Evolutionary conservation across 495 filamentous ascomycete genomes (phyloP), one percentile per base, ranked within the genome.

Genomic region (Hypoxylon lienhwacheense): DNA sequence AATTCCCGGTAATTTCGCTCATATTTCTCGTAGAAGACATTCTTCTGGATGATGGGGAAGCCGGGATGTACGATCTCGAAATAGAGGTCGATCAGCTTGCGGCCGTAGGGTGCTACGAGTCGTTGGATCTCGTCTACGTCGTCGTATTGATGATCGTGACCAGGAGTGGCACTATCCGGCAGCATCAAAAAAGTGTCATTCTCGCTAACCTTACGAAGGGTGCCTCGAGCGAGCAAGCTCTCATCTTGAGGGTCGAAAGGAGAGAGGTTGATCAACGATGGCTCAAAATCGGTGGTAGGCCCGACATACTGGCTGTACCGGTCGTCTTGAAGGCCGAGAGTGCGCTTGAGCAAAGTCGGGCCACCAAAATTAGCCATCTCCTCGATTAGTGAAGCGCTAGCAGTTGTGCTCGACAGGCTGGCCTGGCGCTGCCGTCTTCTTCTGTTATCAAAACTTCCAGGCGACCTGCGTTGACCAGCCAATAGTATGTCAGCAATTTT

Each of bases 41-140:
- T 81, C 73, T 95, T 91, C 62, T 95, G 85, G 41, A 96, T 73
- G 51, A 98, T 89, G 24, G 92, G 92, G 60, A 95, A 95, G 50
- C 81, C 89, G 1, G 90, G 91, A 68, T 97, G 93, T 35, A 97
- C 85, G 44, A 89, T 78, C 43, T 84, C 80, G 61, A 96, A 95
- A 76, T 91, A 98, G 42, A 95, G 78, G 51, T 92, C 87, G 41
- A 97, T 83, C 66, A 96, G 65, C 7, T 83, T 83, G 47, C 84
- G 81, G 32, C 90, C 90, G 69, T 96, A 83, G 4, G 89, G 88
- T 22, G 86, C 81, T 39, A 97, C 87, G 61, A 93, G 73, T 51
- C 80, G 81, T 69, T 97, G 90, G 62, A 97, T 85, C 60, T 83
- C 83, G 62, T 90, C 86, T 45, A 87, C 73, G 51, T 91, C 84